These are phyloP conservation scores for Termitomyces sp. DNA, from an alignment of 768 basidiomycete genomes.

Conservation along the genomic window DNA sequence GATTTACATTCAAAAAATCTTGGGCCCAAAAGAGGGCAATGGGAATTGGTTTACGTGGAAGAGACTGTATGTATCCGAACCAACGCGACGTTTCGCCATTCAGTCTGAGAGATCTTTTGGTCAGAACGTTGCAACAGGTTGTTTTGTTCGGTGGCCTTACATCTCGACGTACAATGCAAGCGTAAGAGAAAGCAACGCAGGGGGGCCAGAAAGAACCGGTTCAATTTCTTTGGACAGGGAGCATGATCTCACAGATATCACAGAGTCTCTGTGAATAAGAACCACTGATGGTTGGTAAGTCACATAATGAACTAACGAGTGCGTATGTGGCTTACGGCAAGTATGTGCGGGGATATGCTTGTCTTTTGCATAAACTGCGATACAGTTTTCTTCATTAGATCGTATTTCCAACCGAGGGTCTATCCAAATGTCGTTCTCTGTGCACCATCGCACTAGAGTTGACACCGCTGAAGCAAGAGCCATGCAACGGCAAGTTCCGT, in stretches of 20 bases:
- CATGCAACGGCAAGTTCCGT: conserved; percentile 6
- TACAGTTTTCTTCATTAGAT: conserved; percentile 21
- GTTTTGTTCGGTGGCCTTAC: conserved; percentile 39
- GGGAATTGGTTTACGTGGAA: conserved; percentile 50
- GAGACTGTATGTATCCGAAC: conserved; percentile 63
- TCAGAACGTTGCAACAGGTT: conserved; percentile 3
- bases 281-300: conserved; percentile 42
- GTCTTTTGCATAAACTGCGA: conserved; percentile 35
- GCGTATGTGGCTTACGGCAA: conserved; percentile 31
- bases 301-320: conserved; percentile 4
- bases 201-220: conserved; percentile 48
- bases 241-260: conserved; percentile 61
- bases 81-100: conserved; percentile 50
- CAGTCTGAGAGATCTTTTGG: conserved; percentile 33
- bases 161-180: conserved; percentile 64
- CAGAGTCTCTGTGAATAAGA: conserved; percentile 56
- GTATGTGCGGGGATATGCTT: conserved; percentile 28
- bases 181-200: conserved; percentile 58
- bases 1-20: conserved; percentile 20
- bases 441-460: conserved; percentile 47
- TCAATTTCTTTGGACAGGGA: conserved; percentile 42
- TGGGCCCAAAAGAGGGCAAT: conserved; percentile 62
- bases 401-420: conserved; percentile 41
- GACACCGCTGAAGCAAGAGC: conserved; percentile 15
- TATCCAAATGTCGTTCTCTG: conserved; percentile 40